Base-by-base conservation (phyloP, 352 stramenopile genomes). In the Phytophthora kernoviae region DNA sequence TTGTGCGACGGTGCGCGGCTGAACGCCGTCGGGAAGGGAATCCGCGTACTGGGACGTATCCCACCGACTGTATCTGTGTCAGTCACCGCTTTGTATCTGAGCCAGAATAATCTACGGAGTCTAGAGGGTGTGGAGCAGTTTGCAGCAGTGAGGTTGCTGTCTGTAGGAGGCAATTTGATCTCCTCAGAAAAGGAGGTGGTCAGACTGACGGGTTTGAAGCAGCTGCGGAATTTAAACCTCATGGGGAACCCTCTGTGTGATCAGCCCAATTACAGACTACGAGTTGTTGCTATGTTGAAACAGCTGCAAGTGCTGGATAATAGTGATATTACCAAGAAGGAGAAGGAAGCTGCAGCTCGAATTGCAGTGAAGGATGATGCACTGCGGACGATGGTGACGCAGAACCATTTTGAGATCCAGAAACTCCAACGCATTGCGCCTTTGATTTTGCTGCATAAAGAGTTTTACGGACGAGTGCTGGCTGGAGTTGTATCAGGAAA, bases 1-100 rank as follows among this genome's bases (percentile, higher is more conserved):
- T 52, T 93, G 37, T 88, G 79, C 34, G 84, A 95, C 48, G 84
- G 86, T 3, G 61, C 81, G 46, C 87, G 90, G 54, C 71, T 95
- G 14, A 93, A 95, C 22, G 76, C 77, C 0, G 82, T 93, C 0
- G 70, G 70, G 2, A 91, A 91, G 49, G 65, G 69, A 1, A 64
- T 93, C 14, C 62, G 75, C 27, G 27, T 48, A 30, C 74, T 93
- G 24, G 84, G 84, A 0, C 62, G 51, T 14, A 61, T 90, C 22
- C 82, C 79, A 2, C 65, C 78, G 8, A 73, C 66, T 0, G 56
- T 91, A 4, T 70, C 68, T 7, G 57, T 64, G 12, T 68, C 73
- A 22, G 72, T 91, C 24, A 83, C 71, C 10, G 73, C 81, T 33
- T 50, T 92, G 37, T 95, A 93, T 54, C 60, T 95, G 57, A 95